Base-by-base conservation (phyloP, 1,139 yeast genomes). In the Wickerhamiella pararugosa region DNA sequence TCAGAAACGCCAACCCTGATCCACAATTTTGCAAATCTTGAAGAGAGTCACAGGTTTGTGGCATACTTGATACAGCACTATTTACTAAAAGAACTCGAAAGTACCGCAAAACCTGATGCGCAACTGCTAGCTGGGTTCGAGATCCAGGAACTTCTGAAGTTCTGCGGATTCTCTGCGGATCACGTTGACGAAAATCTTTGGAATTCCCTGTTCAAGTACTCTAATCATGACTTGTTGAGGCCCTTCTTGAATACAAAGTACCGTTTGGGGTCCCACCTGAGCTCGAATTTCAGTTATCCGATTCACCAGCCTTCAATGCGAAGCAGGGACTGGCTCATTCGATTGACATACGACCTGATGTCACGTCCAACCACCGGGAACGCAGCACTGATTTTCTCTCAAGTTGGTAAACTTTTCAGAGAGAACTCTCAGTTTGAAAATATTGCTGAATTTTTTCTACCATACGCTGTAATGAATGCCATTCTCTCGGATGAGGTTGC, bases 81-180 rank as follows among this genome's bases (percentile, higher is more conserved):
- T 48, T 66, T 92, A 11, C 79, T 87, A 7, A 82, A 81, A 36
- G 74, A 84, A 2, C 87, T 86, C 57, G 79, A 93, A 75, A 86
- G 95, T 1, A 79, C 96, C 1, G 81, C 79, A 38, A 86, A 86
- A 55, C 95, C 98, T 0, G 73, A 75, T 26, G 75, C 77, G 41
- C 98, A 92, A 57, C 67, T 82, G 47, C 82, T 79, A 55, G 69
- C 87, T 31, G 95, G 96, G 0, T 81, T 73, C 59, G 83, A 92
- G 0, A 83, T 92, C 72, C 99, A 92, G 56, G 92, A 83, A 50
- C 77, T 80, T 40, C 61, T 90, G 42, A 75, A 75, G 47, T 71
- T 77, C 8, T 70, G 90, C 56, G 75, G 73, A 1, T 61, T 82
- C 30, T 71, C 66, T 40, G 54, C 61, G 6, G 36, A 32, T 15